Percentiles rank a stretch among this genome's conserved stretches.
phyloP scores from a whole-genome alignment of 139 green algal species.

The Closterium sp. region DNA sequence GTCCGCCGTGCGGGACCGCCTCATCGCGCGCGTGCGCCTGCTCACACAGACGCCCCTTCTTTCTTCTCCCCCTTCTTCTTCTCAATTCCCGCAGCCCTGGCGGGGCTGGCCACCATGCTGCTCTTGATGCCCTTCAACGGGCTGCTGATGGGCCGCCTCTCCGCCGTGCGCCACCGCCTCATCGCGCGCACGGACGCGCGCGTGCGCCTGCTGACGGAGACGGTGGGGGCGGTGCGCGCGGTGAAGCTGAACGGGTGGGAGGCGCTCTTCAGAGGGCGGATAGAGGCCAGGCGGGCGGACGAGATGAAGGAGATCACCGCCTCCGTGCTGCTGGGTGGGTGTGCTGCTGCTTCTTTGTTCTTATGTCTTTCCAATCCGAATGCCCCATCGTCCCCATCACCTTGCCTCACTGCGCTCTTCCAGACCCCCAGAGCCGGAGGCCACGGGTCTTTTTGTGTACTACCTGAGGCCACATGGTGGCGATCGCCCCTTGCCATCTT shows the following conservation, averaged over 20 bases:
- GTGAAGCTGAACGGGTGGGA: conserved; percentile 65
- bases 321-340: conserved; percentile 11
- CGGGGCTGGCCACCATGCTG: conserved; percentile 46
- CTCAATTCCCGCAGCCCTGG: conserved; percentile 9
- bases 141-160: conserved; percentile 30
- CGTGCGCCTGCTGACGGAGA: conserved; percentile 71
- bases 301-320: conserved; percentile 37
- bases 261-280: conserved; percentile 38
- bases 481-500: no score
- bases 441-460: no score
- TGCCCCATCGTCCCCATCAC: no score
- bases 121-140: conserved; percentile 46
- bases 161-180: conserved; percentile 38
- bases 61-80: no score
- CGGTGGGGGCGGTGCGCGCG: conserved; percentile 71
- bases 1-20: no score
- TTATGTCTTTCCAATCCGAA: no score
- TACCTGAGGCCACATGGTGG: no score
- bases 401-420: no score
- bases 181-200: conserved; percentile 37
- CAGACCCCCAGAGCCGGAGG: no score
- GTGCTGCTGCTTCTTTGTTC: no score
- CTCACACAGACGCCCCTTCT: no score
- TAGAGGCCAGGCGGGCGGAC: conserved; percentile 24
- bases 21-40: no score